Evolutionary conservation across 108 stramenopile species (phyloP), one percentile per base, ranked within the genome.

Genomic region (Epithemia pelagica): DNA sequence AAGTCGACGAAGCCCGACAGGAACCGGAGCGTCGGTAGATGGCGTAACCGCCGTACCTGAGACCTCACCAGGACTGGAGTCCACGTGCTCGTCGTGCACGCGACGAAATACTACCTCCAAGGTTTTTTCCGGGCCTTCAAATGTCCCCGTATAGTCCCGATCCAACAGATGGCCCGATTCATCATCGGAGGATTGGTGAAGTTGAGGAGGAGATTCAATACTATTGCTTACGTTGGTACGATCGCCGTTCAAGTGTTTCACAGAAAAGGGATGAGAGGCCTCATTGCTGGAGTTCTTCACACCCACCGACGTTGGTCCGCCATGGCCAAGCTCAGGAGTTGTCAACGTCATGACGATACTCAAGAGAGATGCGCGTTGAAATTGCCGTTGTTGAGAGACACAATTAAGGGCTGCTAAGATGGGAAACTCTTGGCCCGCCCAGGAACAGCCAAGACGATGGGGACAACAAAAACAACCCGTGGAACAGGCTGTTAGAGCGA

Each of bases 51-150:
- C 61, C 59, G 23, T 7, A 15, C 51, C 64, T 5, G 58, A 52
- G 18, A 68, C 28, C n/a, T 68, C 67, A 18, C 67, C 67, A n/a
- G 30, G 28, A 28, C 58, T 68, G 1, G 32, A 56, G 46, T 74
- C 52, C 32, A 52, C 61, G 23, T 75, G 73, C 23, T 75, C 81
- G 20, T 70, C 71, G 56, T 59, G 21, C 23, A 73, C 74, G 25
- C 72, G 82, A 59, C 92, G 89, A 70, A 94, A 94, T 67, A 73
- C 68, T 10, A 94, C 89, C 68, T 94, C 92, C 52, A 94, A 76
- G 22, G 92, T 94, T 65, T 94, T 94, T 69, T 94, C 92, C 10
- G 92, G 92, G 7, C 92, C 92, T 76, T 94, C 92, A 66, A 94
- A 94, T 2, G 77, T 71, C 0, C 92, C 92, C 30, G 81, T 91